Conservation (phyloP, 495 filamentous ascomycete species). For the Neurospora tetraspora region DNA sequence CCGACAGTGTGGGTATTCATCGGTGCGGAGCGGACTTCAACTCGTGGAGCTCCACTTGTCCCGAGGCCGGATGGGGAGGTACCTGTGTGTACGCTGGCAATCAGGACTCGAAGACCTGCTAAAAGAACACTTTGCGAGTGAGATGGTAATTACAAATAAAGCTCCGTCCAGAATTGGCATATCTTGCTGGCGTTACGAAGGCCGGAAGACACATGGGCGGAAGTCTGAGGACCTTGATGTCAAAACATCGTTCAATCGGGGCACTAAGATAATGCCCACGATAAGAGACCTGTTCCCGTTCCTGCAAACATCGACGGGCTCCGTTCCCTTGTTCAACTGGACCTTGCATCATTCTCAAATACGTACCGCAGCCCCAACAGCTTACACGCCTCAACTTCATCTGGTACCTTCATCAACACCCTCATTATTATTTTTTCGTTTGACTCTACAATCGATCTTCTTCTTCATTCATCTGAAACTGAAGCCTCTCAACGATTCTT, state of each 20-base stretch:
- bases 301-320: neutral
- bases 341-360: neutral
- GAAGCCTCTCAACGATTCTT: neutral
- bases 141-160: neutral
- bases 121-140: too few species aligned
- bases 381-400: neutral
- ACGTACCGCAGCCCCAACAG: neutral
- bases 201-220: neutral
- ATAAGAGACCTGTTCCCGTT: neutral
- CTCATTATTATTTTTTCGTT: neutral
- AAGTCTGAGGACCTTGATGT: neutral
- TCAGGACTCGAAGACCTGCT: neutral
- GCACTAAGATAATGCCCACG: neutral
- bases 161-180: neutral
- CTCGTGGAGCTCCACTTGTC: neutral
- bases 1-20: neutral
- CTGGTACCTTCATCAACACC: neutral
- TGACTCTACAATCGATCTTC: neutral
- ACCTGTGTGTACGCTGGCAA: neutral
- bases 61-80: neutral
- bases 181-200: neutral
- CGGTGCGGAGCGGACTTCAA: neutral
- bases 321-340: neutral
- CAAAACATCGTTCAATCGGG: neutral
- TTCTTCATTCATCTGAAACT: neutral